phyloP scores from a whole-genome alignment of 1,284 basidiomycete genomes.

The Moniliella sp. region DNA sequence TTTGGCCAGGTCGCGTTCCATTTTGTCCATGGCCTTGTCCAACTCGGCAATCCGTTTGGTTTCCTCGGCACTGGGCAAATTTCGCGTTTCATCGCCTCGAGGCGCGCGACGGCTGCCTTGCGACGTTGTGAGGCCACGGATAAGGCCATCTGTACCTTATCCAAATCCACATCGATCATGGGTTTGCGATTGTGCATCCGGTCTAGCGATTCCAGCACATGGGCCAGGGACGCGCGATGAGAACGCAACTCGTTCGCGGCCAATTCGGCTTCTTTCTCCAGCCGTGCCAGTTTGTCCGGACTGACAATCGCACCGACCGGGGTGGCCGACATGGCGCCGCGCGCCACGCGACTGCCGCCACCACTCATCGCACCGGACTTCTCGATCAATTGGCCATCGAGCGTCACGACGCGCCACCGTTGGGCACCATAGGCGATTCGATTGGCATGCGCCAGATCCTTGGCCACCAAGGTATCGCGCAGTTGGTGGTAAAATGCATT shows the following conservation, averaged over 20 bases:
- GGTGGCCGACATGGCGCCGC: constrained; percentile 83
- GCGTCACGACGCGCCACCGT: constrained; percentile 81
- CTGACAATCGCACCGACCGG: constrained; percentile 58
- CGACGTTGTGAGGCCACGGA: constrained; percentile 55
- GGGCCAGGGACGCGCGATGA: constrained; percentile 33
- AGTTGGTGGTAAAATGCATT: constrained; percentile 79
- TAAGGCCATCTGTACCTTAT: constrained; percentile 68
- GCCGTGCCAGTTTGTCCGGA: constrained; percentile 54
- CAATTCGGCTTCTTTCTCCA: constrained; percentile 53
- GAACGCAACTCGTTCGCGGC: constrained; percentile 46
- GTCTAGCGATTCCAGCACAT: constrained; percentile 13
- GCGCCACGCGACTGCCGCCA: constrained; percentile 56
- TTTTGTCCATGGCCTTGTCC: constrained; percentile 40
- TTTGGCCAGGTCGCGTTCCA: constrained; percentile 46
- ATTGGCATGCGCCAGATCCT: constrained; percentile 74
- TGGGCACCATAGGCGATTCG: constrained; percentile 64
- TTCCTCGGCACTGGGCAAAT: constrained; percentile 49
- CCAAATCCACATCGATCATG: constrained; percentile 37
- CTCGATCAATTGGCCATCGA: constrained; percentile 82
- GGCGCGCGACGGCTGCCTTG: constrained; percentile 56
- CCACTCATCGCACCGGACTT: constrained; percentile 93
- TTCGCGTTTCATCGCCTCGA: constrained; percentile 52
- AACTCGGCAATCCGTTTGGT: constrained; percentile 47
- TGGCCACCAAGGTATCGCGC: constrained; percentile 69
- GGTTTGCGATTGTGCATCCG: constrained; percentile 38